phyloP scores from a whole-genome alignment of 208 protist genomes.

The Trypanosomatidae sp. region DNA sequence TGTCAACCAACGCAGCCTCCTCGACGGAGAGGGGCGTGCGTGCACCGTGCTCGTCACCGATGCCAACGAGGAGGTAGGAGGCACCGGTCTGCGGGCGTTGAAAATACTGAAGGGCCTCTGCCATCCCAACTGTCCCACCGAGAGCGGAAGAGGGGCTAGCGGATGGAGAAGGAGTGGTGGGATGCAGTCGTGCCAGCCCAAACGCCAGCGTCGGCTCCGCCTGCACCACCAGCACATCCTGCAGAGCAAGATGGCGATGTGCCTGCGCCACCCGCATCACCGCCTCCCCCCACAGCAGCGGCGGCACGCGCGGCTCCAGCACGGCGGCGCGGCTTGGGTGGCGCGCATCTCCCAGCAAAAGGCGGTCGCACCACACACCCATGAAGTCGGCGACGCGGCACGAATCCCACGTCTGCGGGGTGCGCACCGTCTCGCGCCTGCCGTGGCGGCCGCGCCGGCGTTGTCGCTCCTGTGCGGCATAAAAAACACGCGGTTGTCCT shows the following conservation, averaged over 20 bases:
- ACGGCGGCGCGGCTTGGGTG: constrained; percentile 56
- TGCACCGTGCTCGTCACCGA: constrained; percentile 34
- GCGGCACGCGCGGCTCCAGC: constrained; percentile 59
- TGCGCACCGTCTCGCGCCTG: constrained; percentile 21
- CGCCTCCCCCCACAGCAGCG: constrained; percentile 37
- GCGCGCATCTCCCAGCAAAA: constrained; percentile 66
- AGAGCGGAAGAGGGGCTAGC: too few relatives aligned
- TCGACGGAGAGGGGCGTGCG: constrained; percentile 27
- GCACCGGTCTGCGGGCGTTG: not conserved
- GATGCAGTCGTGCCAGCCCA: constrained; percentile 42
- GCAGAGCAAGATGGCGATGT: constrained; percentile 40
- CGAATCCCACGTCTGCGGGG: constrained; percentile 79
- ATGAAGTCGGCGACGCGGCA: constrained; percentile 58
- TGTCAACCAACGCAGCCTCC: constrained; percentile 24
- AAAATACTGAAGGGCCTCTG: constrained; percentile 31
- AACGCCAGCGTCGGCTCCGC: constrained; percentile 42
- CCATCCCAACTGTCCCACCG: too few relatives aligned
- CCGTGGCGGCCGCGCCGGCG: not conserved
- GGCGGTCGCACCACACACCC: constrained; percentile 83
- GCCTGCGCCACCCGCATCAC: constrained; percentile 54
- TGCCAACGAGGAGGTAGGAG: constrained; percentile 38
- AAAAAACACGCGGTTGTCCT: constrained; percentile 45
- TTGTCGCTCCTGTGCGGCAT: constrained; percentile 20
- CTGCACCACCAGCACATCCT: constrained; percentile 58
- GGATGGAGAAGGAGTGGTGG: too few relatives aligned